Conservation (phyloP, 768 basidiomycete species). For the Boletus sp. region DNA sequence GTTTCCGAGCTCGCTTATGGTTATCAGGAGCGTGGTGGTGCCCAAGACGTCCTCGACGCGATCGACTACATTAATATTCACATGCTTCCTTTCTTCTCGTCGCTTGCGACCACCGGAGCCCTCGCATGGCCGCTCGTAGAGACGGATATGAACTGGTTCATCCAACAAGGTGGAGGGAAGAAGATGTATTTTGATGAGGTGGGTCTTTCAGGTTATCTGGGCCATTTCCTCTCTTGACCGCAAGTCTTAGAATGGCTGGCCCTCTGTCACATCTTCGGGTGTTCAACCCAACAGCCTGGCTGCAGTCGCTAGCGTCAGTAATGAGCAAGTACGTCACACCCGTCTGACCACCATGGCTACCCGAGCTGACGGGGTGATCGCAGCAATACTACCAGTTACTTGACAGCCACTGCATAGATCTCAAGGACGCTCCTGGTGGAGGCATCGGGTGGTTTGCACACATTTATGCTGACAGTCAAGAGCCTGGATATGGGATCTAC, state of each 20-base stretch:
- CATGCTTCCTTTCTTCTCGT: slow-evolving; percentile 66
- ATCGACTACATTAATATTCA: slow-evolving; percentile 66
- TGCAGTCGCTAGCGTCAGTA: slow-evolving; percentile 60
- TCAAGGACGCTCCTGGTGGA: slow-evolving; percentile 57
- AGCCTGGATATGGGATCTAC: slow-evolving; percentile 72
- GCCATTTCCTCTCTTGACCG: not conserved
- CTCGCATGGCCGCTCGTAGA: slow-evolving; percentile 61
- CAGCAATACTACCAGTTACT: slow-evolving; percentile 58
- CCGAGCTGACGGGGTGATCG: not conserved
- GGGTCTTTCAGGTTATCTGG: slow-evolving; percentile 3
- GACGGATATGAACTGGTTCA: slow-evolving; percentile 64
- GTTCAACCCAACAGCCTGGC: slow-evolving; percentile 63
- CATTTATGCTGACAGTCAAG: slow-evolving; percentile 65
- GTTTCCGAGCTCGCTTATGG: slow-evolving; percentile 65
- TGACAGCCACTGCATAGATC: slow-evolving; percentile 57
- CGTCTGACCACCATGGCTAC: not conserved
- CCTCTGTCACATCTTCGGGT: slow-evolving; percentile 55
- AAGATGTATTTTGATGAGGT: slow-evolving; percentile 77
- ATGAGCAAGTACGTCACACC: slow-evolving; percentile 49
- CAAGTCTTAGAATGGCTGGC: slow-evolving; percentile 69
- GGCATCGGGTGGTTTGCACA: slow-evolving; percentile 83
- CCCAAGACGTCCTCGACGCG: slow-evolving; percentile 52
- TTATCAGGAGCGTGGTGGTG: slow-evolving; percentile 51
- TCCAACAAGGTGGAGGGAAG: slow-evolving; percentile 58
- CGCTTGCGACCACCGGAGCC: slow-evolving; percentile 38